Percentiles rank a stretch among this genome's conserved stretches.
Evolutionary conservation across 352 stramenopile genomes (phyloP).

Genomic region (Phytophthora ohioensis): DNA sequence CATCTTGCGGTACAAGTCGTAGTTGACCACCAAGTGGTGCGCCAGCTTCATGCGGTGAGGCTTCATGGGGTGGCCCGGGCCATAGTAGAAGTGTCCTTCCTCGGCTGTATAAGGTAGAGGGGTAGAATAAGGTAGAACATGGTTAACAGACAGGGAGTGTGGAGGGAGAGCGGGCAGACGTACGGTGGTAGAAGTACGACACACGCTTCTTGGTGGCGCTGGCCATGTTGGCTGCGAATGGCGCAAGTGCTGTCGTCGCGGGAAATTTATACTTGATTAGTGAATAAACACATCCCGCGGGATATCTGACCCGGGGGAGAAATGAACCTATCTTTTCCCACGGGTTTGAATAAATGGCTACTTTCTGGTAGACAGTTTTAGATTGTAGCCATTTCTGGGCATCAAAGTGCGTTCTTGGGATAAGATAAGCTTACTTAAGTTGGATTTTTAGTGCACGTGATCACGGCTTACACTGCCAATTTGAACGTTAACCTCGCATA

Average conservation of each 20-base stretch:
- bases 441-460: too few relatives aligned
- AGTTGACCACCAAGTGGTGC: conserved; percentile 98
- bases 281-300: too few relatives aligned
- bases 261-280: too few relatives aligned
- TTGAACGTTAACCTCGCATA: too few relatives aligned
- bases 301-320: neutral
- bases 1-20: conserved; percentile 99
- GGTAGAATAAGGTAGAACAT: conserved; percentile 4
- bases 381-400: too few relatives aligned
- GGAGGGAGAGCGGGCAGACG: conserved; percentile 19
- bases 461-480: too few relatives aligned
- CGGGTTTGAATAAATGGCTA: too few relatives aligned
- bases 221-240: conserved; percentile 28
- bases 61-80: conserved; percentile 98
- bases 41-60: conserved; percentile 97
- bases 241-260: neutral
- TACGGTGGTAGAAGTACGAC: conserved; percentile 91
- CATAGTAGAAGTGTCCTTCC: conserved; percentile 98
- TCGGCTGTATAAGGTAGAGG: conserved; percentile 70
- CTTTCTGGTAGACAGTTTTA: too few relatives aligned
- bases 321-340: too few relatives aligned
- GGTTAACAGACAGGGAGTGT: neutral
- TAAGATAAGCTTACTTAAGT: too few relatives aligned
- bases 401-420: too few relatives aligned
- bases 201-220: conserved; percentile 79